Base-by-base conservation (phyloP, 192 early-diverging fungal genomes). In the Coemansia sp. region DNA sequence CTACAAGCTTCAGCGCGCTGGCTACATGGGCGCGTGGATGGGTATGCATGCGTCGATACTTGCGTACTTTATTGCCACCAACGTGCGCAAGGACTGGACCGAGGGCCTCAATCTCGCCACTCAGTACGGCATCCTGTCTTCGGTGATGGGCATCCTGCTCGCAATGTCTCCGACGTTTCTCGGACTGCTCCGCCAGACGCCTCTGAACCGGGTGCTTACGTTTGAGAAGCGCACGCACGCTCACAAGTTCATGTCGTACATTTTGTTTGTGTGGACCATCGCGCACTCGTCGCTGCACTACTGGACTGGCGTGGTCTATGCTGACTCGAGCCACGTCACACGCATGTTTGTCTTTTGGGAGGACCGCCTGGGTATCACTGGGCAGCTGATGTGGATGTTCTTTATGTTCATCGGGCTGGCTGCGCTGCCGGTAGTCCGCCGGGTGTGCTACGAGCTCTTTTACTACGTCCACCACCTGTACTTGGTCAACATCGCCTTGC, bases 391-490 rank as follows among this genome's bases (percentile, higher is more conserved):
- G 90, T 78, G 91, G 46, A 62, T 92, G 46, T 53, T 82, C 64
- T 82, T 92, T 41, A 36, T 91, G 59, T 59, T 86, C 42, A 92
- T 94, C 49, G 85, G 86, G 31, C 75, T 77, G 27, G 82, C 89
- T 2, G 88, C 92, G 6, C 70, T 85, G n/a, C 74, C 79, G 17
- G 39, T 56, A 19, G 85, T 89, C 41, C 82, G 90, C 35, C 82
- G 76, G 29, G 49, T 77, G 53, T 81, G 88, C 62, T 94, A 93
- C 74, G 92, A 94, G 81, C 58, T 80, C 59, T 94, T 94, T 71
- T 93, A 91, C 87, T 91, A 90, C 71, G 81, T 89, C 72, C 93
- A 94, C 78, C 93, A 94, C 67, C 81, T 92, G 24, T 91, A 88
- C 64, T 43, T 93, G 39, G 76, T 86, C 20, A 93, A 89, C 80